Percentiles rank a stretch among this genome's conserved stretches.
These are phyloP conservation scores for Kalanchoe fedtschenkoi DNA, from an alignment of 164 flowering plant species.

Conservation along the genomic window DNA sequence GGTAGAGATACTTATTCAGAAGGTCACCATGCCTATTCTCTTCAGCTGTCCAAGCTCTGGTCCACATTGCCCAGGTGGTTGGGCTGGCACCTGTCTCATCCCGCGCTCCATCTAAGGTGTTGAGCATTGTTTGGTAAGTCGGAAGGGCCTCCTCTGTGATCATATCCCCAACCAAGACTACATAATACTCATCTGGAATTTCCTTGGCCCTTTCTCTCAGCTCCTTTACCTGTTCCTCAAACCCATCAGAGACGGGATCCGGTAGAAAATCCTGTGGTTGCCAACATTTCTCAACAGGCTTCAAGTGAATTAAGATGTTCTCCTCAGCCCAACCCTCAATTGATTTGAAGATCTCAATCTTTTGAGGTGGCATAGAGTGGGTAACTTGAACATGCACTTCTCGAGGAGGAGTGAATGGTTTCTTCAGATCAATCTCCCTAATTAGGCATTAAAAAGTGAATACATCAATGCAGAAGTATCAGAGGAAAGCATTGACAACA, in stretches of 20 bases:
- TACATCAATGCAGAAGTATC: neutral
- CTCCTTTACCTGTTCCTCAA: conserved; percentile 26
- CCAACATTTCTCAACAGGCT: conserved; percentile 42
- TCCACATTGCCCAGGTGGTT: conserved; percentile 43
- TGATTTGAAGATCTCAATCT: conserved; percentile 33
- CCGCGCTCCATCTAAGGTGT: conserved; percentile 35
- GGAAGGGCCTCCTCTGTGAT: conserved; percentile 46
- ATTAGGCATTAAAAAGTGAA: neutral
- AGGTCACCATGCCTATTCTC: conserved; percentile 53
- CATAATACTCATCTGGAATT: conserved; percentile 39
- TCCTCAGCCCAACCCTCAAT: conserved; percentile 35
- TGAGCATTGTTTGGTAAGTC: conserved; percentile 44
- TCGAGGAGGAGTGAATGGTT: neutral
- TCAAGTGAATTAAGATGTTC: conserved; percentile 25
- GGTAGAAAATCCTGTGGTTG: conserved; percentile 39
- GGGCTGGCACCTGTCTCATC: conserved; percentile 42
- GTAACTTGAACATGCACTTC: conserved; percentile 14
- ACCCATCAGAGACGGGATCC: conserved; percentile 22
- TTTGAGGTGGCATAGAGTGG: conserved; percentile 42
- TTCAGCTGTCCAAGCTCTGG: conserved; percentile 45
- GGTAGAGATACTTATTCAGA: conserved; percentile 26
- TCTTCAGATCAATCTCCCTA: conserved; percentile 4
- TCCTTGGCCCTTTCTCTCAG: conserved; percentile 29
- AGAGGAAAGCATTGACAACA: neutral
- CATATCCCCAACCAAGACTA: conserved; percentile 45